Evolutionary conservation across 2,329 filamentous ascomycete genomes (phyloP).

Genomic region (Aspergillus sp.): DNA sequence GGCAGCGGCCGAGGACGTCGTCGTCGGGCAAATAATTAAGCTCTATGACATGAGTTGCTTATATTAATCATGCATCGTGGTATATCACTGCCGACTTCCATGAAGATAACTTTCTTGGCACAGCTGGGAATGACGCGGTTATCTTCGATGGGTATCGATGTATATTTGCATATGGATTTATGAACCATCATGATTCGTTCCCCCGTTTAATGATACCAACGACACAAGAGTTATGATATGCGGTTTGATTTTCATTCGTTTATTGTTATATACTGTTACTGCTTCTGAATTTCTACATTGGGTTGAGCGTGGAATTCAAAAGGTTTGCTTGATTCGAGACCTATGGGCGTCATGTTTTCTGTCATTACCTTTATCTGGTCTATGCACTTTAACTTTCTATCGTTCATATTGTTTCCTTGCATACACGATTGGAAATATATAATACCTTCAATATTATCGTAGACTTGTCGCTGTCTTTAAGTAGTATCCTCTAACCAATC

Average conservation of each 20-base stretch:
- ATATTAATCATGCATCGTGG: too few species aligned
- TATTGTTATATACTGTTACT: conserved; percentile 3
- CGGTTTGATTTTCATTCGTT: not conserved
- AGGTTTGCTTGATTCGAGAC: not conserved
- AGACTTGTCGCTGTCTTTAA: not conserved
- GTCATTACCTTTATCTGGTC: not conserved
- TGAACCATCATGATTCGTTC: not conserved
- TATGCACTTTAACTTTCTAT: not conserved
- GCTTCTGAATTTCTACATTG: conserved; percentile 4
- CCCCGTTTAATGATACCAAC: conserved; percentile 8
- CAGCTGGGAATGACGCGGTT: conserved; percentile 4
- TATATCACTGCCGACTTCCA: not conserved
- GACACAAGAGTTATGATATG: conserved; percentile 8
- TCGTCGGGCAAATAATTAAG: conserved; percentile 45
- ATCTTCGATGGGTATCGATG: conserved; percentile 1
- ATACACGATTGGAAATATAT: not conserved
- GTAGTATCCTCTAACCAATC: too few species aligned
- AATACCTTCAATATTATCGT: not conserved
- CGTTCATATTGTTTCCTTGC: not conserved
- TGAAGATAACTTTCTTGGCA: conserved; percentile 4
- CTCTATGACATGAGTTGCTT: conserved; percentile 4
- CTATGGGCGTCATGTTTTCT: conserved; percentile 4
- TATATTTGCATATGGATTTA: not conserved
- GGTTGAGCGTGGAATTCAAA: conserved; percentile 6
- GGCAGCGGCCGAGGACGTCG: conserved; percentile 74